Evolutionary conservation across 805 yeast species (phyloP).

Genomic region (Candida broadrunensis): DNA sequence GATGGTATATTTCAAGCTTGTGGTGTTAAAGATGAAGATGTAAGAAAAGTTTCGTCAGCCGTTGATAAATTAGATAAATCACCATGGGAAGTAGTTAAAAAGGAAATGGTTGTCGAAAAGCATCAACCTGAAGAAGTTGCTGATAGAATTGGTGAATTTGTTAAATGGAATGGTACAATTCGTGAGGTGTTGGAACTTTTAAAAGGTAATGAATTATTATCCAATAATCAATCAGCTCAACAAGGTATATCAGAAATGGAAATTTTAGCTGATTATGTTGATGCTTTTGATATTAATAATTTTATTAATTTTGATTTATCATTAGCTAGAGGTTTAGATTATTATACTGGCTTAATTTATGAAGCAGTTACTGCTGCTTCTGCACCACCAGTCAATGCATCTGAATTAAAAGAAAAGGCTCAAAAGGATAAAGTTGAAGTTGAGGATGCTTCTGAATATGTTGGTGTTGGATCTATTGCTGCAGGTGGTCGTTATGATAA

Average conservation of each 20-base stretch:
- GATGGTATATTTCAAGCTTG: slow-evolving; percentile 95
- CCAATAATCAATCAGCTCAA: slow-evolving; percentile 67
- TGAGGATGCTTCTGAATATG: slow-evolving; percentile 94
- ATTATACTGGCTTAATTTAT: slow-evolving; percentile 94
- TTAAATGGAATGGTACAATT: slow-evolving; percentile 77
- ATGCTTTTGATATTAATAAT: slow-evolving; percentile 72
- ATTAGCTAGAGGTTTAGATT: slow-evolving; percentile 95
- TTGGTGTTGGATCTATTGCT: slow-evolving; percentile 97
- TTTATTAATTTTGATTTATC: slow-evolving; percentile 86
- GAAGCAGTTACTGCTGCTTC: slow-evolving; percentile 95
- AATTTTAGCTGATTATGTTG: slow-evolving; percentile 69
- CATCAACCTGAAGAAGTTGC: slow-evolving; percentile 90
- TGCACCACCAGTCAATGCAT: slow-evolving; percentile 88
- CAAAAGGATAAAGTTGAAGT: slow-evolving; percentile 44
- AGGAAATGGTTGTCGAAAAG: slow-evolving; percentile 90
- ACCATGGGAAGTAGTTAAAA: slow-evolving; percentile 93
- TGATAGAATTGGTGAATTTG: slow-evolving; percentile 88
- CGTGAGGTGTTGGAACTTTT: slow-evolving; percentile 58
- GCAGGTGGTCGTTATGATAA: slow-evolving; percentile 99
- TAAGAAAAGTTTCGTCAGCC: slow-evolving; percentile 88
- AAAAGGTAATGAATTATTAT: slow-evolving; percentile 54
- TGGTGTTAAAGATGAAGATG: slow-evolving; percentile 93
- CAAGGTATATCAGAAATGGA: slow-evolving; percentile 81
- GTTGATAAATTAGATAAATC: slow-evolving; percentile 94
- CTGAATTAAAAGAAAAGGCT: slow-evolving; percentile 55